phyloP scores from a whole-genome alignment of 371 early-diverging fungal genomes.

The Phascolomyces articulosus region DNA sequence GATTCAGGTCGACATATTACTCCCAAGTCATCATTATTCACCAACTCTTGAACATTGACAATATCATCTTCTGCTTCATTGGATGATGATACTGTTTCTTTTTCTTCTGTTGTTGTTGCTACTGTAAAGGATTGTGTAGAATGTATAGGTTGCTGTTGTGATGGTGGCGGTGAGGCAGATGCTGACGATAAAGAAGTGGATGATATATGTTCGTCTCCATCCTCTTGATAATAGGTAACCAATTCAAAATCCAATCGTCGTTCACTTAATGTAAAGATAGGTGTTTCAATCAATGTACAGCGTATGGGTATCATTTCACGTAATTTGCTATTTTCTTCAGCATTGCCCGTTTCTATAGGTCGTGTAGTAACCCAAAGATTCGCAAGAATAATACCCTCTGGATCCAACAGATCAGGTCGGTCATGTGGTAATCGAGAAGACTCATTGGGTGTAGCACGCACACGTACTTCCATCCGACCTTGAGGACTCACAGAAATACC shows the following conservation, averaged over 20 bases:
- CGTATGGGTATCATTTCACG: conserved; percentile 72
- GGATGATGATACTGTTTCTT: neutral
- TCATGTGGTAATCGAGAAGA: conserved; percentile 58
- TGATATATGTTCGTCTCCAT: conserved; percentile 13
- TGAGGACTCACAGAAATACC: conserved; percentile 70
- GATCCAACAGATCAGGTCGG: conserved; percentile 57
- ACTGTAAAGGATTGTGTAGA: too few relatives aligned
- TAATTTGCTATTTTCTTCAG: conserved; percentile 27
- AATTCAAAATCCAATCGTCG: conserved; percentile 65
- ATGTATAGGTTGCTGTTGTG: too few relatives aligned
- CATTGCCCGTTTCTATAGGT: conserved; percentile 26
- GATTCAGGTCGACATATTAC: conserved; percentile 39
- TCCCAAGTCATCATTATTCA: neutral
- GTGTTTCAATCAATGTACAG: conserved; percentile 67
- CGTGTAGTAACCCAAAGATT: conserved; percentile 65
- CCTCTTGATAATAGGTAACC: conserved; percentile 50
- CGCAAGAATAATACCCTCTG: conserved; percentile 64
- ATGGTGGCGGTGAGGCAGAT: too few relatives aligned
- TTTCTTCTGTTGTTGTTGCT: neutral
- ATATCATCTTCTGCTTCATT: conserved; percentile 5
- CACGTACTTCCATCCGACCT: conserved; percentile 76
- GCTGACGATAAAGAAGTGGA: too few relatives aligned
- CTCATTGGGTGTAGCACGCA: conserved; percentile 72
- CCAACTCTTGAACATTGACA: too few relatives aligned
- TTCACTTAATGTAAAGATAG: conserved; percentile 69